Base-by-base conservation (phyloP, 2,329 filamentous ascomycete genomes). In the Penicillium verrucosum region DNA sequence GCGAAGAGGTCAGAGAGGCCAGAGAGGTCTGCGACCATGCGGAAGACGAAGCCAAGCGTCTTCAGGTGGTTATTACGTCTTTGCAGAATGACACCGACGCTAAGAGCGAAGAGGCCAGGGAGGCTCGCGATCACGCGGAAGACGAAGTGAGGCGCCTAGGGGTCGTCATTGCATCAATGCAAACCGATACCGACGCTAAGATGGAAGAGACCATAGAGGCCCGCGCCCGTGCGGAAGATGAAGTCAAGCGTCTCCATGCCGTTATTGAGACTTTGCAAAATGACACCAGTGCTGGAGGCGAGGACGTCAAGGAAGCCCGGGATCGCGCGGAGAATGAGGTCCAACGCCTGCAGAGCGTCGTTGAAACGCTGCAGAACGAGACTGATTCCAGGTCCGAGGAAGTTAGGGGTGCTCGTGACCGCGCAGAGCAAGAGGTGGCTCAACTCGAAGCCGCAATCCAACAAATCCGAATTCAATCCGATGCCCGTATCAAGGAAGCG, bases 401-500 rank as follows among this genome's bases (percentile, higher is more conserved):
- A 37, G 54, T 59, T 12, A 47, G 53, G 27, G 67, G 67, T 56
- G 65, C 70, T n/a, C 64, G 61, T 27, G 65, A 66, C n/a, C 65
- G 62, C 27, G 60, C 69, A 21, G 68, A 68, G 42, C 63, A 68
- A 42, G 63, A 69, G 55, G 57, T 68, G 14, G 57, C 64, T 21
- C 61, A 69, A 23, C 54, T 73, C 10, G 68, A 73, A 52, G 61
- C 65, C 18, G 63, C 64, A n/a, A 64, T 75, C 30, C 62, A 71
- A 23, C 66, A 73, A 44, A 58, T 73, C 32, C 69, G 65, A 25
- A 64, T 65, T 8, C 70, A 76, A 47, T 63, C 68, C 4, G 71
- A 77, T 38, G 52, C 64, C 2, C 67, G 68, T 47, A 43, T 73
- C 1, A 41, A 60, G 32, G 47, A 58, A 32, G 58, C 57, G 14